A percentile compares a stretch with the other conserved stretches of the same genome.
Conservation (phyloP, 768 basidiomycete species). For the Austroboletus eburneus region DNA sequence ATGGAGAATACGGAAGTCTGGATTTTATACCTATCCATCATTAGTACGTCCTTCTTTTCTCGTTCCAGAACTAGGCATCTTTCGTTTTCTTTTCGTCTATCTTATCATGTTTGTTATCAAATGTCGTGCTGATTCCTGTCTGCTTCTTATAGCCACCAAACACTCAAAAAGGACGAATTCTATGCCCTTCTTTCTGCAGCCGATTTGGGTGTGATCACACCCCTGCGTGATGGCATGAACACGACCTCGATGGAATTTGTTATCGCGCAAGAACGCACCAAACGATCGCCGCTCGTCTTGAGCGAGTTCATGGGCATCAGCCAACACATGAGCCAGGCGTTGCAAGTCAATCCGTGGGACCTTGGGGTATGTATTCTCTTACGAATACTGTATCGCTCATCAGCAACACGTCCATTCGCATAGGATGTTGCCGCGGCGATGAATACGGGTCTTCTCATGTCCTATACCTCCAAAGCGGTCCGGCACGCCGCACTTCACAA, state of each 20-base stretch:
- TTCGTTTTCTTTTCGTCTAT: no score
- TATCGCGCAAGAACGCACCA: slow-evolving; percentile 84
- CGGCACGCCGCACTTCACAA: slow-evolving; percentile 78
- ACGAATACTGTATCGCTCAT: not conserved
- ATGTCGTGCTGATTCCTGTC: not conserved
- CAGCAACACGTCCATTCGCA: not conserved
- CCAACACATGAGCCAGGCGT: slow-evolving; percentile 82
- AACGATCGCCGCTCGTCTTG: slow-evolving; percentile 81
- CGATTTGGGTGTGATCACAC: slow-evolving; percentile 92
- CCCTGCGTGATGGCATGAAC: slow-evolving; percentile 98
- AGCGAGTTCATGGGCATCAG: slow-evolving; percentile 99
- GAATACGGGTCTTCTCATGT: slow-evolving; percentile 83
- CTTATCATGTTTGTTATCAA: not conserved
- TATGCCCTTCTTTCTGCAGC: slow-evolving; percentile 92
- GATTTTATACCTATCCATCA: slow-evolving; percentile 98
- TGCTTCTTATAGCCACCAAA: slow-evolving; percentile 77
- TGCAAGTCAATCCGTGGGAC: slow-evolving; percentile 96
- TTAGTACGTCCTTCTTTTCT: slow-evolving; percentile 61
- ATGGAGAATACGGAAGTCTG: slow-evolving; percentile 89
- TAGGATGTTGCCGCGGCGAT: slow-evolving; percentile 89
- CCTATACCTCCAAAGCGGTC: slow-evolving; percentile 61
- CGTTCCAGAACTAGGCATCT: not conserved
- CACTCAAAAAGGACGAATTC: slow-evolving; percentile 96
- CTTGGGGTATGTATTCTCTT: slow-evolving; percentile 56
- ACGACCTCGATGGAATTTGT: slow-evolving; percentile 98